Percentiles rank a stretch among this genome's conserved stretches.
phyloP scores from a whole-genome alignment of 176 grass and related monocot species.

The Rhynchospora pubera region DNA sequence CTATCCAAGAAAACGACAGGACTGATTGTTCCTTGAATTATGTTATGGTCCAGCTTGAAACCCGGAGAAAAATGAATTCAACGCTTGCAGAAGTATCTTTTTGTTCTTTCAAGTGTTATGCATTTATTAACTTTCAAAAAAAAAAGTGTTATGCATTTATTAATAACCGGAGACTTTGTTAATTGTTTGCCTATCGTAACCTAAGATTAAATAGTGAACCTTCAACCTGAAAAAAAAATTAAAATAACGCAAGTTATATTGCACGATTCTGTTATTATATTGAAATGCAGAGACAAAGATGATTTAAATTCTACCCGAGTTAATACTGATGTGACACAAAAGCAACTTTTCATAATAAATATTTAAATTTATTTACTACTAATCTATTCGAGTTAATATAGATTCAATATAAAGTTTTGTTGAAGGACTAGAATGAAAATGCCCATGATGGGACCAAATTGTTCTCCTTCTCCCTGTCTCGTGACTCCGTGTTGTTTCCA shows the following conservation, averaged over 20 bases:
- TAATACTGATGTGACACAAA: too few species aligned
- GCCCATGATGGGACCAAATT: not conserved
- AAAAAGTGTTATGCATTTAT: too few species aligned
- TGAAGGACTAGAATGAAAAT: not conserved
- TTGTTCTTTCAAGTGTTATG: not conserved
- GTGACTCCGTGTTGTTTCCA: conserved; percentile 11
- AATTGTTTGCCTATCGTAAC: too few species aligned
- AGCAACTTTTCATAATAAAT: too few species aligned
- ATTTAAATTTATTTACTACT: too few species aligned
- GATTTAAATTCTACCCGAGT: too few species aligned
- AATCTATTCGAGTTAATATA: too few species aligned
- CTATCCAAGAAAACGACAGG: not conserved
- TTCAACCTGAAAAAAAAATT: not conserved
- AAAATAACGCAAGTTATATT: too few species aligned
- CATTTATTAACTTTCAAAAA: too few species aligned
- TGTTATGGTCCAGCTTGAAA: not conserved
- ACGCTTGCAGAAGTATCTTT: not conserved
- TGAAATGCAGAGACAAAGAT: too few species aligned
- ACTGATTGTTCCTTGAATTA: not conserved
- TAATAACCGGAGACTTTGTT: not conserved
- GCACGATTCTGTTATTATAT: too few species aligned
- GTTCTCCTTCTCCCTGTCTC: not conserved
- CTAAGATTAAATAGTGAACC: not conserved
- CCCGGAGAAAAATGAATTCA: not conserved
- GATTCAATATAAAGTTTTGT: not conserved